Evolutionary conservation across 176 grass and related monocot species (phyloP), one percentile per base, ranked within the genome.

Genomic region (Cenchrus americanus): DNA sequence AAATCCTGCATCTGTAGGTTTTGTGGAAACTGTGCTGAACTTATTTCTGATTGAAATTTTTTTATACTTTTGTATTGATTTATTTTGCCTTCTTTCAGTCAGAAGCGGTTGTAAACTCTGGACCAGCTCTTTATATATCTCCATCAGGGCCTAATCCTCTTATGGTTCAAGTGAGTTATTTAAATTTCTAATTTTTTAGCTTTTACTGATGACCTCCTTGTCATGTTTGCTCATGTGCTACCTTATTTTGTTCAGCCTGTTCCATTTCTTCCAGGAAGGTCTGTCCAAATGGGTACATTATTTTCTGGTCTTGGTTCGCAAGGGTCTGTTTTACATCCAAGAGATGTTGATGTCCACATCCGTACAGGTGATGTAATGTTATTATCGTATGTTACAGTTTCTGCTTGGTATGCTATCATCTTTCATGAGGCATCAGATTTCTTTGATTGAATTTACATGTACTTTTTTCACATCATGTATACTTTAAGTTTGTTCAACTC

Each of bases 81-180:
- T 34, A 75, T 77, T 71, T 75, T 19, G 58, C 8, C 44, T 87
- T 80, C 70, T 77, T 95, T 78, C 91, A 96, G 96, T 85, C 81
- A 75, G 96, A 96, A 85, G 93, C 91, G 2, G 86, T 88, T 44
- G 86, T 99, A 21, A 96, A 94, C 74, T 94, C 93, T 75, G 96
- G 96, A 82, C 91, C 96, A 15, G 96, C 96, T 79, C 87, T 99
- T 90, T 99, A 94, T 83, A 92, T 99, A 71, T 99, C 96, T 84
- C 89, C 91, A 82, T 89, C 88, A 87, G 93, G 91, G 17, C 93
- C 96, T 77, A 99, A 95, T 86, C 93, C 93, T 74, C 82, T 99
- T 85, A 96, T 99, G 96, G 96, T 96, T 94, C 93, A 91, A 80
- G 96, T 99, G 67, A 86, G 85, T 84, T 18, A 85, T 79, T 74